Base-by-base conservation (phyloP, 129 eudicot genomes). In the Tagetes erecta region DNA sequence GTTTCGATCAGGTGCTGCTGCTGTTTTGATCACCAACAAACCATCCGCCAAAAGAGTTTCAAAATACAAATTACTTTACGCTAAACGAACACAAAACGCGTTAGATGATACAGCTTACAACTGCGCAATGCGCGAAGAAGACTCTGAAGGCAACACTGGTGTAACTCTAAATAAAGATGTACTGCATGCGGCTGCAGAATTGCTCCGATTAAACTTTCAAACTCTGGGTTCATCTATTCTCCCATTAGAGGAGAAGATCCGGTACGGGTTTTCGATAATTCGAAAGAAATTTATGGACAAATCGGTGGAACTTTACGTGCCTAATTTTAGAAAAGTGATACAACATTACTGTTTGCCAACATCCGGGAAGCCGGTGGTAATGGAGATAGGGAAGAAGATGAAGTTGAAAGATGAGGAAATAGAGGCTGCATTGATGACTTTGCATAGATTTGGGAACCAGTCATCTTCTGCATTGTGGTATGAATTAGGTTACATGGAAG, bases 381-480 rank as follows among this genome's bases (percentile, higher is more conserved):
- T 76, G 38, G 88, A 81, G 72, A 84, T 86, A 6, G 97, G 89
- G 31, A 79, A 83, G 34, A 86, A 87, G 41, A 65, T 91, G 78
- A 88, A 80, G 78, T 80, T 91, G 6, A 84, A 81, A 36, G 90
- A 91, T n/a, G 78, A 66, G 36, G 96, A 91, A 10, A 69, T 86
- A 72, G 97, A 91, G 72, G 80, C 86, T n/a, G 90, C 91, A 2
- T 35, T 88, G 76, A 83, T 84, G 89, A 88, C 97, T 7, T 63
- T 81, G 35, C 86, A 91, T 57, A 88, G 97, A 59, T 91, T 88
- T 81, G 96, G 97, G 27, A 88, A 88, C 74, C 96, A 88, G 68
- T 91, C 96, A 42, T 86, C 96, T 11, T 86, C 96, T 37, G 83
- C 96, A 2, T 71, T 88, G 78, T 88, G 97, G 97, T 88, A 91